These are phyloP conservation scores for Schwanniomyces vanrijiae DNA, from an alignment of 805 yeast genomes.

Conservation along the genomic window DNA sequence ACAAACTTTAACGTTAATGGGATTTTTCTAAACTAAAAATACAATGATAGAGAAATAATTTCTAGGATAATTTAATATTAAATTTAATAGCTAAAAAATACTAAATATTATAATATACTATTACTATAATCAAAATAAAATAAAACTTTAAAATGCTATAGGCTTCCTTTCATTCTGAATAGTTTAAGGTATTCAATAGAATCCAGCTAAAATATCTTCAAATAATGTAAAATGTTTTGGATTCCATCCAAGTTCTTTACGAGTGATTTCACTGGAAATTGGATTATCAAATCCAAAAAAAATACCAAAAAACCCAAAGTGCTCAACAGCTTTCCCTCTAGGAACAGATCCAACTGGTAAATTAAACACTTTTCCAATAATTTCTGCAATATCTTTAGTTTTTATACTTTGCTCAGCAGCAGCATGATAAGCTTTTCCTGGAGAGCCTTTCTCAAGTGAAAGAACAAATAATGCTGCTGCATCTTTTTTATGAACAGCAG, in stretches of 20 bases:
- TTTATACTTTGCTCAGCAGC: slow-evolving; percentile 15
- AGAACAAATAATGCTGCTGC: slow-evolving; percentile 24
- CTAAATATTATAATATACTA: no score
- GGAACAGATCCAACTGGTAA: slow-evolving; percentile 14
- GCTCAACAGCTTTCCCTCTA: slow-evolving; percentile 8
- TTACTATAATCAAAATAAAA: no score
- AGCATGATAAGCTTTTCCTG: slow-evolving; percentile 8
- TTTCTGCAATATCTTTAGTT: slow-evolving; percentile 23
- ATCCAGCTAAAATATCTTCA: slow-evolving; percentile 22
- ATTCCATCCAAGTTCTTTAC: slow-evolving; percentile 22
- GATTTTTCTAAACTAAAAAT: no score
- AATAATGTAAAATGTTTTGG: slow-evolving; percentile 16
- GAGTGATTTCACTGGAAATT: slow-evolving; percentile 14
- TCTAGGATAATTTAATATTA: no score
- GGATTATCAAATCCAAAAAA: slow-evolving; percentile 7
- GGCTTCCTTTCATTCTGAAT: no score
- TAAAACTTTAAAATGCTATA: no score
- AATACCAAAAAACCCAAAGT: slow-evolving; percentile 10
- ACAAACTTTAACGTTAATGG: no score
- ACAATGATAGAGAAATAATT: no score
- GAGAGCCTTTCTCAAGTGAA: slow-evolving; percentile 9
- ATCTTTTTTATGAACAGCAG: slow-evolving; percentile 30
- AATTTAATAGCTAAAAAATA: no score
- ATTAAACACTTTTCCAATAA: slow-evolving; percentile 16
- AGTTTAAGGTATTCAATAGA: no score